Base-by-base conservation (phyloP, 345 rosid genomes). In the Fremontodendron californicum region DNA sequence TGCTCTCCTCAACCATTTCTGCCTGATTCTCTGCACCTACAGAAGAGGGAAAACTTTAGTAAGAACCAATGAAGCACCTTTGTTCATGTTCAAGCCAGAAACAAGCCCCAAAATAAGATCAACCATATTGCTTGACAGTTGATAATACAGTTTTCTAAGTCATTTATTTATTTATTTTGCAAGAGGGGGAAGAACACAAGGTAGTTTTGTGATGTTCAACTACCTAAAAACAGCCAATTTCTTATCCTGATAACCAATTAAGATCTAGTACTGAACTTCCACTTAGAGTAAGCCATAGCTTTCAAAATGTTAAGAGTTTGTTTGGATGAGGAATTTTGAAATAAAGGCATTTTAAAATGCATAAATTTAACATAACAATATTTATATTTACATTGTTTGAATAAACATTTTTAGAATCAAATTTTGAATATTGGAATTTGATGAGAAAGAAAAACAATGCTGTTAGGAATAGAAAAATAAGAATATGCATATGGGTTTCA, bases 1-100 rank as follows among this genome's bases (percentile, higher is more conserved):
- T 89, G 84, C 95, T 91, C 83, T 89, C 88, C 49, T 85, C 89
- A 33, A 91, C 88, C 46, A 86, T 81, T 74, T 87, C 87, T 51
- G 82, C 83, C 76, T 78, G 89, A 85, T 88, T 87, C 72, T 88
- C 91, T 66, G 84, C 73, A 79, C 85, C 93, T 91, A 82, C 71
- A 83, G 16, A 71, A 21, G 66, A 46, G 6, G 19, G 67, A 54
- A 48, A 65, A 64, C 19, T 23, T 75, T 62, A 33, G 40, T 31
- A 71, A 49, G 61, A 71, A 70, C 18, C 25, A 46, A 31, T 31
- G 4, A 61, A 19, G 31, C n/a, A 77, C 27, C 29, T 25, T 31
- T 19, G 43, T 39, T 48, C 31, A 51, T 16, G 73, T 43, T 33
- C 52, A 74, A 69, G 42, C 51, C 70, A 61, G 9, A 68, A 77